Evolutionary conservation across 176 grass and related monocot genomes (phyloP), one percentile per base, ranked within the genome.

Genomic region (Calamus simplicifolius): DNA sequence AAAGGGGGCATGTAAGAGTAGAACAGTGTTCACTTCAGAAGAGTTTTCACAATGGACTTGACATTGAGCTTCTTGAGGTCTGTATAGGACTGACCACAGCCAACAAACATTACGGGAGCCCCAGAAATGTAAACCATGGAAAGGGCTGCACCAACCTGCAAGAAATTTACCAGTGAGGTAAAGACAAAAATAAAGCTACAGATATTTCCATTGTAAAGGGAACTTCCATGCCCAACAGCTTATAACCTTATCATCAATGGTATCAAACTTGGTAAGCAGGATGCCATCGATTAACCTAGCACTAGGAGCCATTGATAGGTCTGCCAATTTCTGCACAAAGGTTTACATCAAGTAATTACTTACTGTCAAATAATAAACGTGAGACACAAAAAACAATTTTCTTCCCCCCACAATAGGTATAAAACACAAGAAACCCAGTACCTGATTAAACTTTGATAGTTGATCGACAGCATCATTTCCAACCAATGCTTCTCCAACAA

Each of bases 111-210:
- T 26, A 96, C 91, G 0, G 91, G 91, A 81, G 86, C 81, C 59
- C 91, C 86, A 31, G 86, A 96, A 79, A 96, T 77, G 61, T 90
- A 96, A 25, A 96, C 91, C 91, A 87, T 96, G 56, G 86, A 96
- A 50, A 87, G 80, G 0, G 83, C 83, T 0, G 86, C 91, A 74
- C 80, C 91, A 28, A 96, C 91, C 91, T 96, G 29, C 64, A 87
- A 6, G 7, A 2, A 19, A 50, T 57, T 61, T 68, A 30, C 16
- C 16, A 43, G 30, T 5, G 16, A 23, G 35, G 1, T 43, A 43
- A n/a, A 35, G 6, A 35, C 6, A 8, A 13, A 43, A 43, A 43
- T 7, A 43, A 43, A 43, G 21, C 21, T 23, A 43, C 2, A 3
- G 10, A 43, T 13, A 13, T 13, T 43, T 43, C 12, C 8, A 43